A percentile compares a stretch with the other conserved stretches of the same genome.
Conservation (phyloP, 1,139 yeast genomes). For the Sugiyamaella japonica region DNA sequence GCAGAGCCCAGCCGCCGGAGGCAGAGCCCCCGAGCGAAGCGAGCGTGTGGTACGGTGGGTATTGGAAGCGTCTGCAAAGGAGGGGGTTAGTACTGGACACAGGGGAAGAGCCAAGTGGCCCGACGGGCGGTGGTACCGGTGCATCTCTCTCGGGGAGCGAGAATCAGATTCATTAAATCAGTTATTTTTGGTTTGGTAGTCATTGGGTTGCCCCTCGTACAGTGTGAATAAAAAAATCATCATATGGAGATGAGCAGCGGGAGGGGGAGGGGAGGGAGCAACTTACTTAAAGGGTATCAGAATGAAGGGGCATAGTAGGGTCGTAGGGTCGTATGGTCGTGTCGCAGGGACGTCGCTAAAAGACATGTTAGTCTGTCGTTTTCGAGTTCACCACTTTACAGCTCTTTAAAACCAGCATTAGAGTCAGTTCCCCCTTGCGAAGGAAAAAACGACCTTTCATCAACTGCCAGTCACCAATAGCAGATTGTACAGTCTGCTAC, state of each 20-base stretch:
- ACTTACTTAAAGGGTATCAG: slow-evolving; percentile 1
- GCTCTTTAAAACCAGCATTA: neutral
- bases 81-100: neutral
- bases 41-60: neutral
- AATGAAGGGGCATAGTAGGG: too few relatives aligned
- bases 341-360: too few relatives aligned
- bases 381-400: too few relatives aligned
- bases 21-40: too few relatives aligned
- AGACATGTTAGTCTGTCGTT: too few relatives aligned
- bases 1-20: too few relatives aligned
- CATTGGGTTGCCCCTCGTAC: slow-evolving; percentile 27
- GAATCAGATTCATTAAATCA: slow-evolving; percentile 31
- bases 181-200: slow-evolving; percentile 23
- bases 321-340: too few relatives aligned
- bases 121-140: too few relatives aligned
- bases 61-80: neutral
- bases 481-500: slow-evolving; percentile 27
- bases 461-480: slow-evolving; percentile 19
- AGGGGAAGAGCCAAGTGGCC: too few relatives aligned
- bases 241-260: slow-evolving; percentile 10
- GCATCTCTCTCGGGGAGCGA: neutral
- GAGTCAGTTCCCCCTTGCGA: slow-evolving; percentile 15
- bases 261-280: neutral
- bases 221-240: slow-evolving; percentile 30
- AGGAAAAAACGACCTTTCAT: slow-evolving; percentile 25